phyloP scores from a whole-genome alignment of 768 basidiomycete genomes.

The Leccinum broughii region DNA sequence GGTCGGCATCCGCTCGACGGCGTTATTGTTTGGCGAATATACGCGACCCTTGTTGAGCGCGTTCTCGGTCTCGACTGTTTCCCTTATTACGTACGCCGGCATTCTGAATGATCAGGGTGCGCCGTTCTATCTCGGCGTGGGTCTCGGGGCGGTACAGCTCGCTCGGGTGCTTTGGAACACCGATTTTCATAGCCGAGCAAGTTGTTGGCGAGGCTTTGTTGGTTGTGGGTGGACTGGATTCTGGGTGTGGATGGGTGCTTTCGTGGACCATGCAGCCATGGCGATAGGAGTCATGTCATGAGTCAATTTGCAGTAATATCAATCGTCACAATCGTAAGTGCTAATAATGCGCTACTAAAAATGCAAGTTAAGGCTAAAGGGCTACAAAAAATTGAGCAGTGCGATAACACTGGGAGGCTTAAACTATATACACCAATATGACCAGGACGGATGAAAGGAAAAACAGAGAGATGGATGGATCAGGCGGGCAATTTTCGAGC shows the following conservation, averaged over 20 bases:
- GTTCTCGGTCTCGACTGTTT: constrained; percentile 73
- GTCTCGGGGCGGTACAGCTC: constrained; percentile 73
- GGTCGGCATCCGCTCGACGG: constrained; percentile 91
- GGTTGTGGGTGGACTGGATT: constrained; percentile 89
- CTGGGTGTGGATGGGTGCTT: constrained; percentile 81
- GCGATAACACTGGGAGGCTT: background rate
- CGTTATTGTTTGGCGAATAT: constrained; percentile 80
- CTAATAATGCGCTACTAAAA: background rate
- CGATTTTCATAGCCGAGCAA: constrained; percentile 70
- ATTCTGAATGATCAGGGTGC: constrained; percentile 73
- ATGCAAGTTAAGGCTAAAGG: background rate
- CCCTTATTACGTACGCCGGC: constrained; percentile 76
- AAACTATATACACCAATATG: background rate
- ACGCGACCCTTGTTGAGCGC: constrained; percentile 74
- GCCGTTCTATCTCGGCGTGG: constrained; percentile 78
- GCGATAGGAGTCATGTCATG: constrained; percentile 9
- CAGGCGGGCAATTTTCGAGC: constrained; percentile 35
- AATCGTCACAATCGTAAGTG: background rate
- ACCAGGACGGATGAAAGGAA: background rate
- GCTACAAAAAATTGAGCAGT: background rate
- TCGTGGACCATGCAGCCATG: constrained; percentile 59
- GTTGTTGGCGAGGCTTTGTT: constrained; percentile 90
- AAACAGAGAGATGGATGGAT: background rate
- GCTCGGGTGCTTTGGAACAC: constrained; percentile 73
- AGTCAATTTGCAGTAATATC: background rate